Evolutionary conservation across 2,329 filamentous ascomycete species (phyloP).

Genomic region (Xylariaceae sp.): DNA sequence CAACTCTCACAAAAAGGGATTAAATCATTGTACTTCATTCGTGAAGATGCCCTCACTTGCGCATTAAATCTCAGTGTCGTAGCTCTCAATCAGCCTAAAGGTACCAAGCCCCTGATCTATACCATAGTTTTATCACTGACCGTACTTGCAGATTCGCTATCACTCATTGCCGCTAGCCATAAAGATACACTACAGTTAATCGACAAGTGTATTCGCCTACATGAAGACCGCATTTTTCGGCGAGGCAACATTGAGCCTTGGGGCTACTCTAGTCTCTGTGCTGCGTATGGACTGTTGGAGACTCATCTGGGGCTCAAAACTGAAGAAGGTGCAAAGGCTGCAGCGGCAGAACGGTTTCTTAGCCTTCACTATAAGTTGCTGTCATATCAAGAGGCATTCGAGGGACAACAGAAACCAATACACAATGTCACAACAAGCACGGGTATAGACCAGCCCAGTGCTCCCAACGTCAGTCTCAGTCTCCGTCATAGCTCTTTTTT

Average conservation of each 20-base stretch:
- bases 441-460: constrained; percentile 21
- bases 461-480: constrained; percentile 31
- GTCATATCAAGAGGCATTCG: constrained; percentile 48
- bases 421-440: too few relatives aligned
- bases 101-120: constrained; percentile 14
- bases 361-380: constrained; percentile 55
- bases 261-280: constrained; percentile 62
- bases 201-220: constrained; percentile 57
- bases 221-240: constrained; percentile 57
- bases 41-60: constrained; percentile 56
- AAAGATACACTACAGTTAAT: constrained; percentile 58
- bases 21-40: constrained; percentile 55
- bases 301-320: constrained; percentile 57
- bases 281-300: constrained; percentile 55
- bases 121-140: constrained; percentile 11
- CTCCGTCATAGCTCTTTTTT: neutral
- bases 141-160: constrained; percentile 44
- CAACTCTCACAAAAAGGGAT: constrained; percentile 57
- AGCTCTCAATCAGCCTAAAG: constrained; percentile 55
- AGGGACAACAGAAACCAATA: too few relatives aligned
- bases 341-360: constrained; percentile 56
- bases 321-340: constrained; percentile 53
- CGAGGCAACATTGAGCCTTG: constrained; percentile 62
- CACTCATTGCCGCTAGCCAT: constrained; percentile 60
- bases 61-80: constrained; percentile 60